Percentiles rank a stretch among this genome's conserved stretches.
These are phyloP conservation scores for Ogataea chonburiensis DNA, from an alignment of 805 yeast genomes.

Conservation along the genomic window DNA sequence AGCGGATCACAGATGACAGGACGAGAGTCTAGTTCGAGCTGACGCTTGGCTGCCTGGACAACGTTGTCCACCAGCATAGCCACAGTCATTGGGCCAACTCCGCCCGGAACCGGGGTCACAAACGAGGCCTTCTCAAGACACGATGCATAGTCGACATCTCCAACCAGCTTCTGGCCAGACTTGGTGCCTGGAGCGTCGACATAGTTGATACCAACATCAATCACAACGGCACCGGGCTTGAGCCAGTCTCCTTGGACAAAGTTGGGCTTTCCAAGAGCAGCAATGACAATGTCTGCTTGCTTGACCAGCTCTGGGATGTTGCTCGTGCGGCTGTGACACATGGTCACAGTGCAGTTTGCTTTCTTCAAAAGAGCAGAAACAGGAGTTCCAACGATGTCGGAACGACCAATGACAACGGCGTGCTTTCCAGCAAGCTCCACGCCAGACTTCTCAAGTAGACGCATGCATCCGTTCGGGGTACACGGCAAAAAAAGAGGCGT, in stretches of 20 bases:
- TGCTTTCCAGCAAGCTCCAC: constrained; percentile 59
- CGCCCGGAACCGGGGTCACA: constrained; percentile 90
- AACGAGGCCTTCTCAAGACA: constrained; percentile 55
- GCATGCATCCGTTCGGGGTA: constrained; percentile 79
- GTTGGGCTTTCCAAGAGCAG: constrained; percentile 71
- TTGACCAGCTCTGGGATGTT: constrained; percentile 47
- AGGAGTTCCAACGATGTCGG: constrained; percentile 85
- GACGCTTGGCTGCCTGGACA: constrained; percentile 60
- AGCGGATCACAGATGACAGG: constrained; percentile 51
- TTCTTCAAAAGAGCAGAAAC: constrained; percentile 67
- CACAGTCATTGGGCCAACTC: constrained; percentile 91
- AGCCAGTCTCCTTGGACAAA: constrained; percentile 77
- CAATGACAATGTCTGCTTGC: constrained; percentile 73
- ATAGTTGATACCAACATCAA: constrained; percentile 83
- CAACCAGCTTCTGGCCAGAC: constrained; percentile 70
- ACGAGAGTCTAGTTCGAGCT: constrained; percentile 21
- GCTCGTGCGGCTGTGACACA: constrained; percentile 66
- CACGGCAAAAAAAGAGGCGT: constrained; percentile 73
- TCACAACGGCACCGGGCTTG: constrained; percentile 63
- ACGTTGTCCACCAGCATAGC: constrained; percentile 79
- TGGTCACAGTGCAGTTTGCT: constrained; percentile 73
- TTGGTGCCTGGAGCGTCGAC: constrained; percentile 64
- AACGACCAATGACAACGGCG: constrained; percentile 84
- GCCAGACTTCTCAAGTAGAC: constrained; percentile 56
- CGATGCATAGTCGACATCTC: constrained; percentile 69